Evolutionary conservation across 2,329 filamentous ascomycete genomes (phyloP).

Genomic region (Curvularia hawaiiensis): DNA sequence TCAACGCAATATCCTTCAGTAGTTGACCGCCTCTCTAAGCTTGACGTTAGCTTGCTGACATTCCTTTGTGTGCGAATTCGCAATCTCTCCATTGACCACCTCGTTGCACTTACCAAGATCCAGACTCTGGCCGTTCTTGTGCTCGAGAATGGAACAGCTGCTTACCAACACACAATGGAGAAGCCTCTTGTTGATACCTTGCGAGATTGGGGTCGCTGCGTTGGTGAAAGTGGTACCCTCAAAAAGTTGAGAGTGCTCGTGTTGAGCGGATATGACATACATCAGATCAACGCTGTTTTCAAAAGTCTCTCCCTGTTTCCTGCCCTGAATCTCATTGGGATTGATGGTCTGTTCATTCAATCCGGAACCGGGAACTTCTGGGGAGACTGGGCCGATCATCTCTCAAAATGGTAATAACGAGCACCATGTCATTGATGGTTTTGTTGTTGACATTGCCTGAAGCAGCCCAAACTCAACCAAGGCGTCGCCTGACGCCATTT

Average conservation of each 20-base stretch:
- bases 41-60: conserved; percentile 22
- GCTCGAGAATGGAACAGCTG: conserved; percentile 1
- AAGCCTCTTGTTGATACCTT: conserved; percentile 12
- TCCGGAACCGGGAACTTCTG: background rate
- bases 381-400: conserved; percentile 8
- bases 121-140: conserved; percentile 25
- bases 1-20: conserved; percentile 22
- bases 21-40: conserved; percentile 15
- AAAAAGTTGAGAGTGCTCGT: conserved; percentile 23
- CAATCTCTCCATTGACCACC: conserved; percentile 16
- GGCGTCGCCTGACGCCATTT: conserved; percentile 8
- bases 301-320: conserved; percentile 21
- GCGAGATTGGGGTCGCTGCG: conserved; percentile 28
- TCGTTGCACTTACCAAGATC: conserved; percentile 24
- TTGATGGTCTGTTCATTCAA: background rate
- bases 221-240: conserved; percentile 24
- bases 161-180: background rate
- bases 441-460: conserved; percentile 1
- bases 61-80: conserved; percentile 25
- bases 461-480: background rate
- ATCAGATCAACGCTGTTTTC: conserved; percentile 10
- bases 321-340: conserved; percentile 20
- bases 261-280: conserved; percentile 14
- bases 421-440: background rate
- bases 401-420: background rate